Conservation (phyloP, 371 early-diverging fungal genomes). For the Conidiobolus incongruus region DNA sequence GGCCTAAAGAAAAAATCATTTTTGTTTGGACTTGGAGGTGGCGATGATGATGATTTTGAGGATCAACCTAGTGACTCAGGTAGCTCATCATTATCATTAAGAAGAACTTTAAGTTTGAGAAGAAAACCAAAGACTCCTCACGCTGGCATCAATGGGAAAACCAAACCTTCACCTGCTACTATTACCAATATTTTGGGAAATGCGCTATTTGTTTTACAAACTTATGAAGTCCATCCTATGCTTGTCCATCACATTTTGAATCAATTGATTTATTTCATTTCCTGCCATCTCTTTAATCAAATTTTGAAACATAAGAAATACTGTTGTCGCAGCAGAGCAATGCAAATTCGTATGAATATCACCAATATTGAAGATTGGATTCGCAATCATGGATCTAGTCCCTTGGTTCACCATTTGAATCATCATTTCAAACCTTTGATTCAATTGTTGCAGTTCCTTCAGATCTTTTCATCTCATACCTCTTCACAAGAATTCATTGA, state of each 20-base stretch:
- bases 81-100: neutral
- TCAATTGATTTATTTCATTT: conserved; percentile 49
- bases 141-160: neutral
- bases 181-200: conserved; percentile 35
- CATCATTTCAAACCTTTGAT: conserved; percentile 32
- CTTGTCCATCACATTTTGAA: conserved; percentile 40
- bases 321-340: conserved; percentile 53
- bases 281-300: conserved; percentile 57
- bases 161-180: conserved; percentile 22
- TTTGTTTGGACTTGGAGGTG: conserved; percentile 16
- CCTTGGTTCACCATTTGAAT: conserved; percentile 16
- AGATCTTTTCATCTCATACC: conserved; percentile 42
- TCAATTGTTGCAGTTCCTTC: conserved; percentile 63
- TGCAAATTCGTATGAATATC: conserved; percentile 68
- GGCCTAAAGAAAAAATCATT: conserved; percentile 30
- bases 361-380: conserved; percentile 65
- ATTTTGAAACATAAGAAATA: conserved; percentile 47
- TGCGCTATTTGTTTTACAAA: conserved; percentile 26
- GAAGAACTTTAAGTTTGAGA: neutral
- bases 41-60: neutral
- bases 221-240: conserved; percentile 36
- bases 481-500: conserved; percentile 45
- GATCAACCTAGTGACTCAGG: neutral
- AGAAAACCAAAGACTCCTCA: neutral
- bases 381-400: conserved; percentile 16